These are phyloP conservation scores for Tetrapyrgos nigripes DNA, from an alignment of 1,284 basidiomycete species.

Conservation along the genomic window DNA sequence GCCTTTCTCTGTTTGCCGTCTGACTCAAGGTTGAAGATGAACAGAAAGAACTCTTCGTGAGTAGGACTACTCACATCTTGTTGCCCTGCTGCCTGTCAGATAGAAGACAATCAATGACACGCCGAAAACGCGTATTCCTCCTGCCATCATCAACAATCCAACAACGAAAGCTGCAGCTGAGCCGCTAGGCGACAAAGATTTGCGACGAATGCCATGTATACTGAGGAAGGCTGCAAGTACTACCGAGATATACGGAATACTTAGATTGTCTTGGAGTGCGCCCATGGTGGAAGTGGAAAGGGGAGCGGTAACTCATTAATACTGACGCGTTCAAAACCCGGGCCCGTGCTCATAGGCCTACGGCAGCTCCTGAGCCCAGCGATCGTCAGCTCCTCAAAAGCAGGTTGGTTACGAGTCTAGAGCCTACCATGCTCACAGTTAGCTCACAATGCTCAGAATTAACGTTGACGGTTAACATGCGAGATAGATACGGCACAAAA, in stretches of 20 bases:
- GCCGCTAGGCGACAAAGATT: slow-evolving; percentile 74
- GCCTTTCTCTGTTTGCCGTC: slow-evolving; percentile 77
- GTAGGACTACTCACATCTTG: slow-evolving; percentile 62
- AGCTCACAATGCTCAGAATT: no score
- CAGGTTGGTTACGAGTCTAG: no score
- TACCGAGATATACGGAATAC: slow-evolving; percentile 32
- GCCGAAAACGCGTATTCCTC: slow-evolving; percentile 71
- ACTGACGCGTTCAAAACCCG: no score
- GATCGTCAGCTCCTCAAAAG: no score
- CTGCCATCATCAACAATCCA: slow-evolving; percentile 70
- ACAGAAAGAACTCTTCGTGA: neutral
- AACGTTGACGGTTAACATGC: no score
- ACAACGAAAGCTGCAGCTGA: slow-evolving; percentile 79
- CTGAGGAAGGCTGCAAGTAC: slow-evolving; percentile 45
- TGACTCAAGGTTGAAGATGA: slow-evolving; percentile 21
- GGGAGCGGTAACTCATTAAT: no score
- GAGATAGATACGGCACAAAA: no score
- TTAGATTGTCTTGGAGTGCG: neutral
- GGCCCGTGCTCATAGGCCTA: no score
- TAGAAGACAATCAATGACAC: slow-evolving; percentile 84
- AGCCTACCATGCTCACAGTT: no score
- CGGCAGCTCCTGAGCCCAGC: no score
- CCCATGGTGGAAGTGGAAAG: no score
- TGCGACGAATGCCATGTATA: slow-evolving; percentile 51
- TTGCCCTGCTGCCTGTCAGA: slow-evolving; percentile 82